Evolutionary conservation across 805 yeast genomes (phyloP).

Genomic region (Teunomyces cretensis): DNA sequence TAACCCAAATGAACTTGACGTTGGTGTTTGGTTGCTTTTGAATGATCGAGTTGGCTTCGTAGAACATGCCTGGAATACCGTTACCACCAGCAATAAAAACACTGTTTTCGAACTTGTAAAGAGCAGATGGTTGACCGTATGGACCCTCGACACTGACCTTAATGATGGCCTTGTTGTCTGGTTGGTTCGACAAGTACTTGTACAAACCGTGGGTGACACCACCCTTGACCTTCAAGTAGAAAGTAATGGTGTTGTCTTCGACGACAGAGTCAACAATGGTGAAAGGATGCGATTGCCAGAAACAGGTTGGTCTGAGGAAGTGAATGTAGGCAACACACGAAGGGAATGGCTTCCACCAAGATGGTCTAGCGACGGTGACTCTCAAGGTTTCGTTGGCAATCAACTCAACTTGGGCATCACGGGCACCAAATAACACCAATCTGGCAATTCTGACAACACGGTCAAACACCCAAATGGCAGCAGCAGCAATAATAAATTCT

Average conservation of each 20-base stretch:
- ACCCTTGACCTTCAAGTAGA: constrained; percentile 35
- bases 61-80: constrained; percentile 41
- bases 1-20: constrained; percentile 37
- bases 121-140: constrained; percentile 33
- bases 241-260: constrained; percentile 23
- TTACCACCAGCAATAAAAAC: constrained; percentile 39
- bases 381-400: constrained; percentile 48
- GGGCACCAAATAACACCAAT: constrained; percentile 35
- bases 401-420: constrained; percentile 35
- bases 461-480: constrained; percentile 40
- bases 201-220: constrained; percentile 39
- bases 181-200: constrained; percentile 32
- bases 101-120: constrained; percentile 27
- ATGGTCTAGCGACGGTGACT: constrained; percentile 49
- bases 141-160: constrained; percentile 41
- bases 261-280: constrained; percentile 49
- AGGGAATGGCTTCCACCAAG: constrained; percentile 49
- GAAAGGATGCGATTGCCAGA: constrained; percentile 79
- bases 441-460: constrained; percentile 35
- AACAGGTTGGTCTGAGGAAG: constrained; percentile 49
- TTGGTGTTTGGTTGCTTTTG: constrained; percentile 9
- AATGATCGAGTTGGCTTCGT: constrained; percentile 29
- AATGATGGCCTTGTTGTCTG: constrained; percentile 28
- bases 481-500: constrained; percentile 26
- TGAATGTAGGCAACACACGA: constrained; percentile 59